Conservation (phyloP, 768 basidiomycete species). For the Omphalotus guepiniiformis region DNA sequence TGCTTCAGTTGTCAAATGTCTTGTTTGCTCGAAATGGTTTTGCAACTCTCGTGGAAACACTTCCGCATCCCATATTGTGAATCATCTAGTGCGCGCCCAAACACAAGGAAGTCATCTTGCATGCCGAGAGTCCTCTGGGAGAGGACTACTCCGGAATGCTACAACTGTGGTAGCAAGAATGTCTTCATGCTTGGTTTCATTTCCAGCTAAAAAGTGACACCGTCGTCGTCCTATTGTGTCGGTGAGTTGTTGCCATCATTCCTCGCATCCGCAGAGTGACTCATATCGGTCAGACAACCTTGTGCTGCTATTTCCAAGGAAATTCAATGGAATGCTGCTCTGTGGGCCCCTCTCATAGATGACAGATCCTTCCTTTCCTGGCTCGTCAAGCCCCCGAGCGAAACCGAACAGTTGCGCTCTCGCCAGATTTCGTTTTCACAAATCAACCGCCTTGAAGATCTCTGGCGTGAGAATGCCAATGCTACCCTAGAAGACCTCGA, state of each 20-base stretch:
- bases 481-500: slow-evolving; percentile 96
- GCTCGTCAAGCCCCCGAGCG: slow-evolving; percentile 96
- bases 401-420: slow-evolving; percentile 92
- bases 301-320: slow-evolving; percentile 97
- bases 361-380: slow-evolving; percentile 98
- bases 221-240: slow-evolving; percentile 95
- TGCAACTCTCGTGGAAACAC: slow-evolving; percentile 98
- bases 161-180: slow-evolving; percentile 98
- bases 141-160: slow-evolving; percentile 98
- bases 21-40: slow-evolving; percentile 92
- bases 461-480: slow-evolving; percentile 94
- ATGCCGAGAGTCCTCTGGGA: slow-evolving; percentile 91
- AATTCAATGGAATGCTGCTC: slow-evolving; percentile 95
- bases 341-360: slow-evolving; percentile 98
- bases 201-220: slow-evolving; percentile 98
- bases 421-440: slow-evolving; percentile 96
- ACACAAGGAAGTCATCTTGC: slow-evolving; percentile 97
- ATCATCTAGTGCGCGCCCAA: slow-evolving; percentile 98
- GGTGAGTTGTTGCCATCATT: slow-evolving; percentile 61
- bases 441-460: slow-evolving; percentile 93
- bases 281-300: slow-evolving; percentile 75
- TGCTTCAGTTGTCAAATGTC: slow-evolving; percentile 92
- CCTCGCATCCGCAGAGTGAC: no score
- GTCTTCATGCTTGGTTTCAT: slow-evolving; percentile 99
- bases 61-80: slow-evolving; percentile 97